Base-by-base conservation (phyloP, 371 early-diverging fungal genomes). In the Mortierella sp. region DNA sequence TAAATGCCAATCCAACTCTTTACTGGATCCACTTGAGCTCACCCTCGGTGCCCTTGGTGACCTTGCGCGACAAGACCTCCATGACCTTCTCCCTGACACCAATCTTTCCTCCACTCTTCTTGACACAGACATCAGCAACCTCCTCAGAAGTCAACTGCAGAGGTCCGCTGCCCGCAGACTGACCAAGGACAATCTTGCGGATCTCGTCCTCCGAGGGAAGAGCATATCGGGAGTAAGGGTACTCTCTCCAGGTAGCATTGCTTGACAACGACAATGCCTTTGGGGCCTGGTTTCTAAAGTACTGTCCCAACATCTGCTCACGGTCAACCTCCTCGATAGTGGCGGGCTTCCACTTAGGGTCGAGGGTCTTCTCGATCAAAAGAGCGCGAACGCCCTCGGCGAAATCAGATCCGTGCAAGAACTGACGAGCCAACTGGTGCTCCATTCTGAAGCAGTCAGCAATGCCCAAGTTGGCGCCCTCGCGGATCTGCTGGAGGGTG, bases 391-490 rank as follows among this genome's bases (percentile, higher is more conserved):
- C 97, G 43, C 99, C 98, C 90, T 97, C 97, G 71, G 90, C 83
- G 81, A 99, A 97, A 82, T 99, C 99, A 70, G 94, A 94, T 4
- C 91, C 94, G 32, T 83, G 76, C 90, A 97, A 87, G 84, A 97
- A 95, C 84, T 94, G 93, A 81, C 94, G 94, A 6, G 92, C 96
- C 63, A 98, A 87, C 35, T 92, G 91, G 80, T 94, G 96, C 89
- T 99, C 99, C 94, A 97, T 94, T 78, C 92, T 87, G 89, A 98
- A 95, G 81, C 97, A 97, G 72, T 93, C 91, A 12, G 93, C 93
- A 83, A 99, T 93, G 56, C 90, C 89, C 78, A 94, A 80, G n/a
- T 90, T 85, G 54, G 88, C 88, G 44, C 97, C 99, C 32, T 88
- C 88, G 44, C 97, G 93, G 60, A 99, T 88, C 88, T 96, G 95